Conservation (phyloP, 2,329 filamentous ascomycete genomes). For the Kalmusia sp. region DNA sequence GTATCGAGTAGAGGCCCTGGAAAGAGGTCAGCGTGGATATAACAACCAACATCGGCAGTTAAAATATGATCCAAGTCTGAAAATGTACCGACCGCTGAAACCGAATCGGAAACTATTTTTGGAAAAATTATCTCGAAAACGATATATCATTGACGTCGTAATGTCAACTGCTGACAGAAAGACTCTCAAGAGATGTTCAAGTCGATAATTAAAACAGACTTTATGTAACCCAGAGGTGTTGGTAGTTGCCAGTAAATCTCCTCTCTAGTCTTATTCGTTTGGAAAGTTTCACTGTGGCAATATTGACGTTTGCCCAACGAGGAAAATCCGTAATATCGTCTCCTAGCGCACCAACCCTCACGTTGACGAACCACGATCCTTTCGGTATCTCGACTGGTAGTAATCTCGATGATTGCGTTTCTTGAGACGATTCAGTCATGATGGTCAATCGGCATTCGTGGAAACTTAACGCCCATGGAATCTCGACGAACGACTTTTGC, state of each 20-base stretch:
- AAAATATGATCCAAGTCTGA: too few species aligned
- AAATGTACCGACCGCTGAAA: too few species aligned
- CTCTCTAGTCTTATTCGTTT: neutral
- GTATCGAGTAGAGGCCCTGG: too few species aligned
- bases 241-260: neutral
- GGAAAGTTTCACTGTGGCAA: neutral
- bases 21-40: too few species aligned
- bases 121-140: too few species aligned
- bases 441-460: neutral
- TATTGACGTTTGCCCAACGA: conserved; percentile 2
- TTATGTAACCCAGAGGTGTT: neutral
- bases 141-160: too few species aligned
- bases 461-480: neutral
- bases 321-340: neutral
- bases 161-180: too few species aligned
- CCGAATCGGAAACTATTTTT: too few species aligned
- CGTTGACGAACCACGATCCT: neutral
- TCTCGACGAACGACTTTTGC: neutral
- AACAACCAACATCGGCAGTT: too few species aligned
- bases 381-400: neutral
- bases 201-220: too few species aligned
- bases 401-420: neutral
- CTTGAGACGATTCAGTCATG: neutral
- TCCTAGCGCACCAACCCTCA: neutral
- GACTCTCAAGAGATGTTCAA: too few species aligned